phyloP scores from a whole-genome alignment of 2,329 filamentous ascomycete genomes.

The Xylariales sp. region DNA sequence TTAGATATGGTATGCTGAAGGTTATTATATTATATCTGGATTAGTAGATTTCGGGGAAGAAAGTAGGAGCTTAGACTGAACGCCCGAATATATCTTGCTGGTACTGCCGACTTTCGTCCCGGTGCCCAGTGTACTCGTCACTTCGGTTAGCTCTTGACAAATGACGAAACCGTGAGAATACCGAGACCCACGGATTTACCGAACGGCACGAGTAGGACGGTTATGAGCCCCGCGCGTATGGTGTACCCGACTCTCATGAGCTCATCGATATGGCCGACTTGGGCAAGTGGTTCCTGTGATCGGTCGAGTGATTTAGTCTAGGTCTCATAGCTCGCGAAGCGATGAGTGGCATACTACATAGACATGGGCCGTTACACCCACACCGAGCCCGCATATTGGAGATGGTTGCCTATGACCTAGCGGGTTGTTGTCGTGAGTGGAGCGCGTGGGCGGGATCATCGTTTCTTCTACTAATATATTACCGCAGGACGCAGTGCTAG shows the following conservation, averaged over 20 bases:
- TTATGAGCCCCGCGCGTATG: too few relatives aligned
- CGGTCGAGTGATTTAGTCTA: background rate
- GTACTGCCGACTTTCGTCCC: too few relatives aligned
- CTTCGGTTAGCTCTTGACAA: background rate
- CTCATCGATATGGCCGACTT: background rate
- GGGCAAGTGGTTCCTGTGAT: background rate
- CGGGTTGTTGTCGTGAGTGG: background rate
- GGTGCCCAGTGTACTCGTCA: too few relatives aligned
- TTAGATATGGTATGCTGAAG: too few relatives aligned
- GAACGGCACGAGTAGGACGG: too few relatives aligned
- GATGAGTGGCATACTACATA: background rate
- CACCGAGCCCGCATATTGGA: background rate
- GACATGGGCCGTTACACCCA: background rate
- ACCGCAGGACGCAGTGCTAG: background rate
- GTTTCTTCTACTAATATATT: background rate
- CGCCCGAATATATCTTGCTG: too few relatives aligned
- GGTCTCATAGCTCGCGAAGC: background rate
- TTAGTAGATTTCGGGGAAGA: too few relatives aligned
- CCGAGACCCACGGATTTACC: too few relatives aligned
- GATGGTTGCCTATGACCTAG: background rate
- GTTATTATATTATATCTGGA: too few relatives aligned
- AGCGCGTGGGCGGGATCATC: background rate
- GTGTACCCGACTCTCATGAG: too few relatives aligned
- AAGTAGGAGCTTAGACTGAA: too few relatives aligned
- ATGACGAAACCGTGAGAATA: background rate